Evolutionary conservation across 768 basidiomycete species (phyloP).

Genomic region (Tricholoma terreum): DNA sequence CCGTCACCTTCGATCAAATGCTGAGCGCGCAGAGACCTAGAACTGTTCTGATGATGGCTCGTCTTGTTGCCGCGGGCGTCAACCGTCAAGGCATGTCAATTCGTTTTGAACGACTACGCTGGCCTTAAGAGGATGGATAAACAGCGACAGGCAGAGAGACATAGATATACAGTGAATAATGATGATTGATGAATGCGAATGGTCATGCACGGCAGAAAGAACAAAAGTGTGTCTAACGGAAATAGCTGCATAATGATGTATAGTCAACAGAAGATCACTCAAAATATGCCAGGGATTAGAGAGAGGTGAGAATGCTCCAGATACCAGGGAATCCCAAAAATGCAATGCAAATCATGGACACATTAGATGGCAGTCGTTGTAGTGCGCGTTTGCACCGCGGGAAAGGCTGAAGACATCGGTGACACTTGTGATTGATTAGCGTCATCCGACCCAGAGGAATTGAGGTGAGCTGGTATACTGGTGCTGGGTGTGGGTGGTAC

Average conservation of each 20-base stretch:
- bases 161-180: conserved; percentile 11
- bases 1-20: no score
- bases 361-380: conserved; percentile 18
- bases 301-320: neutral
- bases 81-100: neutral
- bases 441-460: conserved; percentile 30
- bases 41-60: neutral
- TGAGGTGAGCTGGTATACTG: conserved; percentile 29
- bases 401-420: conserved; percentile 85
- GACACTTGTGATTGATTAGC: conserved; percentile 55
- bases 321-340: neutral
- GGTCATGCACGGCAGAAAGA: conserved; percentile 1
- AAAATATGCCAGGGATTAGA: neutral
- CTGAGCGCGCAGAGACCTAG: no score
- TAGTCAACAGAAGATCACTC: neutral
- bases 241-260: neutral
- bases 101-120: neutral
- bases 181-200: conserved; percentile 1
- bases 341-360: neutral
- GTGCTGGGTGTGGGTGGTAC: conserved; percentile 45
- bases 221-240: neutral
- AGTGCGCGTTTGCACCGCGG: conserved; percentile 41
- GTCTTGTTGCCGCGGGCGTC: no score
- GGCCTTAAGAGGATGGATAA: neutral
- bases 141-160: neutral